phyloP scores from a whole-genome alignment of 2,329 filamentous ascomycete genomes.

The Hypoxylon sp. region DNA sequence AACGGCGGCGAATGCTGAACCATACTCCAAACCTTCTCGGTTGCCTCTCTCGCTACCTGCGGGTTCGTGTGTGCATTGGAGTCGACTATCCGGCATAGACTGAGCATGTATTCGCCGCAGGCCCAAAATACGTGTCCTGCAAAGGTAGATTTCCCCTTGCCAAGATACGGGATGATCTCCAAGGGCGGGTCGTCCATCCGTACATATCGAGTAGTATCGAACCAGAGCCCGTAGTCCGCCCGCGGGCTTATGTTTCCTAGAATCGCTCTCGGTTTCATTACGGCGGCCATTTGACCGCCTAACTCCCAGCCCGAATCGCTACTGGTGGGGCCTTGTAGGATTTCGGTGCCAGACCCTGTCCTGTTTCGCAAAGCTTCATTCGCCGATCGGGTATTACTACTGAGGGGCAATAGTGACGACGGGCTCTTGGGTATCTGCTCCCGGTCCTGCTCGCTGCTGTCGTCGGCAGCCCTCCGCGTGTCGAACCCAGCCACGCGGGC shows the following conservation, averaged over 20 bases:
- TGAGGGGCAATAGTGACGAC: background rate
- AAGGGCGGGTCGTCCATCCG: conserved; percentile 27
- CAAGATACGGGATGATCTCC: conserved; percentile 40
- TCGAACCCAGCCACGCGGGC: conserved; percentile 33
- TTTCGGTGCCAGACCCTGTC: background rate
- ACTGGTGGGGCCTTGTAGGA: background rate
- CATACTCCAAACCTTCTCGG: conserved; percentile 24
- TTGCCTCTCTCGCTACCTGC: background rate
- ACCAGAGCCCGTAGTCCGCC: conserved; percentile 36
- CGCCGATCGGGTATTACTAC: background rate
- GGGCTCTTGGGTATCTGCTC: background rate
- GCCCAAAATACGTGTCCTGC: conserved; percentile 42
- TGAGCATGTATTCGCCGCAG: conserved; percentile 37
- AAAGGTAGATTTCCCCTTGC: conserved; percentile 39
- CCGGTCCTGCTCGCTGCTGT: background rate
- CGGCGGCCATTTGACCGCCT: background rate
- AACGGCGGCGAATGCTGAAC: conserved; percentile 35
- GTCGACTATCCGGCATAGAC: conserved; percentile 25
- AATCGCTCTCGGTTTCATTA: background rate
- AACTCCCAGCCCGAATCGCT: background rate
- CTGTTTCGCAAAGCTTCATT: background rate
- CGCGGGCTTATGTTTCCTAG: conserved; percentile 9
- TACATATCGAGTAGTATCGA: conserved; percentile 35
- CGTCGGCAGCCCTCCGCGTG: background rate
- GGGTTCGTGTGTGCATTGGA: conserved; percentile 19